Conservation (phyloP, 2,329 filamentous ascomycete genomes). For the Sclerotiophoma versabilis region DNA sequence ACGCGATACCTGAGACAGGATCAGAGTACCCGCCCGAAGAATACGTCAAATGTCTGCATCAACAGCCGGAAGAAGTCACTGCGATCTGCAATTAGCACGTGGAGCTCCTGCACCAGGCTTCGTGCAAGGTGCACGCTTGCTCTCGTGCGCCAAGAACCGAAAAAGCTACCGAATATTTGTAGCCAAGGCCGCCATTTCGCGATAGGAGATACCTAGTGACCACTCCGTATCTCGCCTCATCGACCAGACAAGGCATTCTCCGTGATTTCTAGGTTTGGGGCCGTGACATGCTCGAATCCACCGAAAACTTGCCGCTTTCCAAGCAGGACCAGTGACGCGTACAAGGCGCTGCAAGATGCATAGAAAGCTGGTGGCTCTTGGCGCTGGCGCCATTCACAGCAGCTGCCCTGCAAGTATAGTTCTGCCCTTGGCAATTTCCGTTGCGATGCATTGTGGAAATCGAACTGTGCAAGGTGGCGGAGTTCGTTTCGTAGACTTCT, state of each 20-base stretch:
- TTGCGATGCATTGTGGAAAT: background rate
- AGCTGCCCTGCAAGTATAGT: background rate
- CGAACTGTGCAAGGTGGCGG: background rate
- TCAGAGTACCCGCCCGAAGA: background rate
- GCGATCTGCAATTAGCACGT: background rate
- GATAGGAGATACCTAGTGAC: background rate
- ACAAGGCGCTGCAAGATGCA: background rate
- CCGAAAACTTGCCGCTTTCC: background rate
- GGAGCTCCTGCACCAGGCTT: background rate
- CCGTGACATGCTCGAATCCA: background rate
- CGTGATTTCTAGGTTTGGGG: background rate
- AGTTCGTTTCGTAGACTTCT: background rate
- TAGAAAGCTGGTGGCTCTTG: background rate
- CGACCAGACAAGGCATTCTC: background rate
- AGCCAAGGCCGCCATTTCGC: constrained; percentile 1
- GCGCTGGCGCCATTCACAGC: background rate
- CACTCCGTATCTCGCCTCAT: background rate
- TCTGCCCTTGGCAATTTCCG: background rate
- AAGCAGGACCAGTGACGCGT: background rate
- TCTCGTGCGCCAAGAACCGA: constrained; percentile 3
- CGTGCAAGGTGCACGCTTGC: background rate
- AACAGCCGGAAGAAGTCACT: background rate
- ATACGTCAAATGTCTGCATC: background rate
- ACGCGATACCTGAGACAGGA: background rate
- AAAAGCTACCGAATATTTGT: background rate